Evolutionary conservation across 2,329 filamentous ascomycete species (phyloP), one percentile per base, ranked within the genome.

Genomic region (Neophaeococcomyces mojaviensis): DNA sequence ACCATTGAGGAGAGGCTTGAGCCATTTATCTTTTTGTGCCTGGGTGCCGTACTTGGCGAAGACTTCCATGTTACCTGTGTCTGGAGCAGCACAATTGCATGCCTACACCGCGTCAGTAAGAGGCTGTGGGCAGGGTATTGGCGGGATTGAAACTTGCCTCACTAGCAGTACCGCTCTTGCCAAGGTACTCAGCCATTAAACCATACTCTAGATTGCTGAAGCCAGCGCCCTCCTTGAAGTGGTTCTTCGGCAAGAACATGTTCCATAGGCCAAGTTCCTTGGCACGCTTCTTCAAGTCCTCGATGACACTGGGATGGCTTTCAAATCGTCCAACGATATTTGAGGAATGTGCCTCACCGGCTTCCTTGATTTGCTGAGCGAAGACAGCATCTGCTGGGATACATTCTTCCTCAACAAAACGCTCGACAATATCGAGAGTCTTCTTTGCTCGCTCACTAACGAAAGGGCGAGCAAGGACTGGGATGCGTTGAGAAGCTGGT

Each of bases 171-270:
- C 78, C 75, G 56, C 86, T 94, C 71, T 87, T 90, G 54, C 92
- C 92, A 58, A 97, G 73, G 70, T 87, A 86, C 71, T 98, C 92
- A 15, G 92, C 92, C 89, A 97, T 98, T 59, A 98, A 72, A 10
- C 89, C 92, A 63, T 98, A 98, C 69, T 98, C 92, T 52, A 98
- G 74, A 68, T 97, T 98, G 49, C 82, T 87, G 71, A 88, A 96
- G 28, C 92, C 92, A 19, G 90, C 88, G 1, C 88, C 94, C 71
- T 96, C 87, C 66, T 84, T 87, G 76, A 96, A 97, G 70, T 96
- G 89, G 59, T 83, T 88, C 72, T 86, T 90, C 54, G 92, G 87
- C 57, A 98, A 69, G 74, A 98, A 98, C 83, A 98, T 85, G 70
- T 98, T 98, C 92, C 92, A 98, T 37, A 98, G 74, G 1, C 90